These are phyloP conservation scores for Passalora sequoiae DNA, from an alignment of 2,329 filamentous ascomycete genomes.

Conservation along the genomic window DNA sequence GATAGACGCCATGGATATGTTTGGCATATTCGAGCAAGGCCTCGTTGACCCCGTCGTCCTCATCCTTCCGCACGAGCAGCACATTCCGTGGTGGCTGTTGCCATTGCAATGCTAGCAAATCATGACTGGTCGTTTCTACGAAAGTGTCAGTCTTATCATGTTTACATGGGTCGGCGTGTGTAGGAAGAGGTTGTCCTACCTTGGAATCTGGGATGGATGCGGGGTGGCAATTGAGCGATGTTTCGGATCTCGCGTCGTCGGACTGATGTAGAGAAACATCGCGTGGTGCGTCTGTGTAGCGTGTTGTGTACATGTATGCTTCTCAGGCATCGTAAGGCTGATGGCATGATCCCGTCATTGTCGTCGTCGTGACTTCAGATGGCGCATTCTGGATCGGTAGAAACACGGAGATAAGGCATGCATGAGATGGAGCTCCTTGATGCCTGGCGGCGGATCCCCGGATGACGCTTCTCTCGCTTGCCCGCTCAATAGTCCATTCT, in stretches of 20 bases:
- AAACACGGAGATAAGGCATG: background rate
- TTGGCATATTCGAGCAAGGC: constrained; percentile 56
- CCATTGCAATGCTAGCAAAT: constrained; percentile 63
- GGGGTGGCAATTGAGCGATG: constrained; percentile 47
- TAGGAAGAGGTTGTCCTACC: constrained; percentile 39
- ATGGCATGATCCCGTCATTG: constrained; percentile 31
- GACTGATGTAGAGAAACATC: constrained; percentile 49
- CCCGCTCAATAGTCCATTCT: too few species aligned
- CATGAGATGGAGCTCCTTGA: too few species aligned
- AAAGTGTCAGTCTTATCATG: constrained; percentile 20
- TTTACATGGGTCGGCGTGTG: constrained; percentile 56
- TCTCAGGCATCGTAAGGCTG: constrained; percentile 24
- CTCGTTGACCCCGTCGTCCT: constrained; percentile 50
- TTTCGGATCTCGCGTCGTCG: constrained; percentile 48
- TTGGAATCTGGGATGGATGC: constrained; percentile 60
- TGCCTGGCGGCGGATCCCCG: background rate
- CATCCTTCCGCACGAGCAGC: constrained; percentile 63
- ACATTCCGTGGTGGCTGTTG: constrained; percentile 63
- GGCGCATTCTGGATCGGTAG: background rate
- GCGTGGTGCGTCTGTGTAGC: constrained; percentile 14
- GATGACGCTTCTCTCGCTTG: background rate
- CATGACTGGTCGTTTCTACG: constrained; percentile 52
- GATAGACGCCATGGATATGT: constrained; percentile 75
- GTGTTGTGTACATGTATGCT: constrained; percentile 13
- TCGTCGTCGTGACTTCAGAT: background rate